A percentile compares a stretch with the other conserved stretches of the same genome.
Evolutionary conservation across 2,329 filamentous ascomycete genomes (phyloP).

Genomic region (Beauveria rudraprayagi): DNA sequence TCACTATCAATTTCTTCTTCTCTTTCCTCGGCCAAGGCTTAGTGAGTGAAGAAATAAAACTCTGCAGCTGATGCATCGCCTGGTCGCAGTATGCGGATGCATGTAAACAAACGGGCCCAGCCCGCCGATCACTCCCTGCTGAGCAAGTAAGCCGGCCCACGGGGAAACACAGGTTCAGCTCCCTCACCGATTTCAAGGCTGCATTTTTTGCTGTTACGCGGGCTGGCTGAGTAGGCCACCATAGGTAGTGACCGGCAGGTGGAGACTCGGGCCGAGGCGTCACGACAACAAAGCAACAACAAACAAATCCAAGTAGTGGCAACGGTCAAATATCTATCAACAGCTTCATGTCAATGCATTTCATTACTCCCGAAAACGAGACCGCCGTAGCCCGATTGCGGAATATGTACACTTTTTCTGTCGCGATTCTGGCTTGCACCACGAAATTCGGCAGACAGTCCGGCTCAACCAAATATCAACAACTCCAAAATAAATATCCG

Average conservation of each 20-base stretch:
- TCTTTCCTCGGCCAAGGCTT: too few species aligned
- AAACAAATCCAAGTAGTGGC: background rate
- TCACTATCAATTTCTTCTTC: too few species aligned
- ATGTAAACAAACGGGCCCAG: background rate
- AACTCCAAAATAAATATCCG: conserved; percentile 31
- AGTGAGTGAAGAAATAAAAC: background rate
- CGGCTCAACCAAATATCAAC: conserved; percentile 16
- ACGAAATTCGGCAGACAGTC: conserved; percentile 6
- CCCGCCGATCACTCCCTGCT: background rate
- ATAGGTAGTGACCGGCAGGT: background rate
- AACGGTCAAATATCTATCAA: conserved; percentile 6
- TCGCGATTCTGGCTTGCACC: conserved; percentile 12
- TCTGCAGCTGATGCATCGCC: background rate
- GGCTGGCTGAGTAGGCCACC: background rate
- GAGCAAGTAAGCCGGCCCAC: background rate
- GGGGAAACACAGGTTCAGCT: background rate
- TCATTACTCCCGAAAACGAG: conserved; percentile 23
- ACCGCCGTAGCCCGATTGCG: conserved; percentile 28
- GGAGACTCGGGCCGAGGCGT: background rate
- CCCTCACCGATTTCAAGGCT: background rate
- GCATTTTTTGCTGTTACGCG: background rate
- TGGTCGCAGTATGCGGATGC: background rate
- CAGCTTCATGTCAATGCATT: conserved; percentile 16
- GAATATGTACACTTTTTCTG: conserved; percentile 34
- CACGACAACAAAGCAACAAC: background rate